phyloP scores from a whole-genome alignment of 2,329 filamentous ascomycete species.

The Alternaria incomplexa region DNA sequence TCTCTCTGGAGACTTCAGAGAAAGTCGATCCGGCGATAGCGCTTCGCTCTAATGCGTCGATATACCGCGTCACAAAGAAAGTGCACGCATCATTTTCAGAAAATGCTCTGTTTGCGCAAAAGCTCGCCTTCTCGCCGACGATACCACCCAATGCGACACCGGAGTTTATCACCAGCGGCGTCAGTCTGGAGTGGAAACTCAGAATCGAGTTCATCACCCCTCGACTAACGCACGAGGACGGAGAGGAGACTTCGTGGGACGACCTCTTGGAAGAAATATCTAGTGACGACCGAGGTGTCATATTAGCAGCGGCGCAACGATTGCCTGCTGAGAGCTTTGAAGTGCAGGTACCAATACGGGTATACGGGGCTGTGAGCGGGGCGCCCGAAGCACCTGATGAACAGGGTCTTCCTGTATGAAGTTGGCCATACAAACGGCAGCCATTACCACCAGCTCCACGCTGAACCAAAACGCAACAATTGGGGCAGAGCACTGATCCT shows the following conservation, averaged over 20 bases:
- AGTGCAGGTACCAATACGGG: constrained; percentile 80
- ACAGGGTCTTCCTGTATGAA: constrained; percentile 42
- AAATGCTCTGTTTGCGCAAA: constrained; percentile 79
- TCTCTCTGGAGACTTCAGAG: constrained; percentile 85
- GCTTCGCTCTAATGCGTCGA: constrained; percentile 81
- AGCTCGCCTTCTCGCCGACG: constrained; percentile 79
- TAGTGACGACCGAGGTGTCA: constrained; percentile 77
- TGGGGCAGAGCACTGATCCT: too few relatives aligned
- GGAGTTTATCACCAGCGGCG: constrained; percentile 87
- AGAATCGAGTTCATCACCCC: constrained; percentile 92
- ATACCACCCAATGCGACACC: constrained; percentile 86
- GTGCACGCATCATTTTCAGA: constrained; percentile 80
- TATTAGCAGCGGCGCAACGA: constrained; percentile 79
- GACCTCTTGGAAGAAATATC: constrained; percentile 78
- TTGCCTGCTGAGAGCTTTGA: constrained; percentile 89
- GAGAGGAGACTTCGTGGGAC: constrained; percentile 37
- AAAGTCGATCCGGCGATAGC: constrained; percentile 81
- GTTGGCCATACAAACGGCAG: background rate
- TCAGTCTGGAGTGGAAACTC: constrained; percentile 87
- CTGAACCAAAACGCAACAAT: background rate
- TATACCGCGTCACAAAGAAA: constrained; percentile 84
- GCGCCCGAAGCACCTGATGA: constrained; percentile 38
- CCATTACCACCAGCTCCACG: background rate
- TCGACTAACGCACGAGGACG: constrained; percentile 52
- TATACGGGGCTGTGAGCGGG: constrained; percentile 69